These are phyloP conservation scores for Chaetomium globosum DNA, from an alignment of 2,329 filamentous ascomycete species.

Conservation along the genomic window DNA sequence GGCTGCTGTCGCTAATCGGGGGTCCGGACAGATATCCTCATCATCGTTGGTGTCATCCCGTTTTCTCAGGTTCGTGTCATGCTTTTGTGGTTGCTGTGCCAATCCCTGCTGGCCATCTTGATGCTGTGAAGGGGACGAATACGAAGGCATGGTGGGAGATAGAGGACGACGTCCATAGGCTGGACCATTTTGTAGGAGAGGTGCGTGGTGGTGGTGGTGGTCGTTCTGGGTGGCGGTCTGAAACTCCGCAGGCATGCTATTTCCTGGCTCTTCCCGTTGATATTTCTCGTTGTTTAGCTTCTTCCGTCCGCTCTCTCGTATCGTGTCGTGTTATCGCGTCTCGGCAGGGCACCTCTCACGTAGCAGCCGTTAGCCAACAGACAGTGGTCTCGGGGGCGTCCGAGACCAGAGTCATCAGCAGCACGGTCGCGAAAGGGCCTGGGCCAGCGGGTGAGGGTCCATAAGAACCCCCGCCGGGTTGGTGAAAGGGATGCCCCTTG, in stretches of 20 bases:
- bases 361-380: constrained; percentile 46
- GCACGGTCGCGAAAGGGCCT: constrained; percentile 60
- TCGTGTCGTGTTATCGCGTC: not conserved
- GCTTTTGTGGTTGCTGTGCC: constrained; percentile 14
- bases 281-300: not conserved
- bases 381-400: constrained; percentile 50
- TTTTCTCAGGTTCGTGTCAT: constrained; percentile 7
- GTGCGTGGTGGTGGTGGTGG: constrained; percentile 34
- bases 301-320: constrained; percentile 8
- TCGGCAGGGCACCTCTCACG: constrained; percentile 28
- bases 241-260: constrained; percentile 46
- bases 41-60: constrained; percentile 32
- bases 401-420: constrained; percentile 62
- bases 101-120: constrained; percentile 16
- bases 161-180: constrained; percentile 41
- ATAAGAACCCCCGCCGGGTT: constrained; percentile 41
- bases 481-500: constrained; percentile 14
- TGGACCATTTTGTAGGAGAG: constrained; percentile 48
- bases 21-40: constrained; percentile 28
- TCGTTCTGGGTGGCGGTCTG: constrained; percentile 38
- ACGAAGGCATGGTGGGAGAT: constrained; percentile 48
- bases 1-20: constrained; percentile 25
- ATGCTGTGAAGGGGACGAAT: constrained; percentile 18
- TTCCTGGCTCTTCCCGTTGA: constrained; percentile 11
- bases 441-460: constrained; percentile 45